Evolutionary conservation across 495 filamentous ascomycete species (phyloP).

Genomic region (Penicillium atrosanguineum): DNA sequence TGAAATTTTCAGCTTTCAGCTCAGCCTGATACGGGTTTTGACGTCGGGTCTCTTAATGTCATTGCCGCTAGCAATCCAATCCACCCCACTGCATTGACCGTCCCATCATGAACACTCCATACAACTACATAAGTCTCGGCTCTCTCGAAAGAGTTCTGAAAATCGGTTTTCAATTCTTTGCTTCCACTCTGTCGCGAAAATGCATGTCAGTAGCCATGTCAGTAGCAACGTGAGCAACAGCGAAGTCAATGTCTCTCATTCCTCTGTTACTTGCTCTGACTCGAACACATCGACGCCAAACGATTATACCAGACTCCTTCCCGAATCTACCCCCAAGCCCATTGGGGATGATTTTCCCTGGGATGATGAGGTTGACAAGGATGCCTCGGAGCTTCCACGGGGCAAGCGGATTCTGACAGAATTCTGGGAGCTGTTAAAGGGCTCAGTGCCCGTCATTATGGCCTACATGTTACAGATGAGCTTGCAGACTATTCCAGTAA

Average conservation of each 20-base stretch:
- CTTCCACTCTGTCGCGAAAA: not conserved
- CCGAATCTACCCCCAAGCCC: not conserved
- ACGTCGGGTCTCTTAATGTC: not conserved
- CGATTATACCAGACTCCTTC: not conserved
- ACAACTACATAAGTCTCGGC: not conserved
- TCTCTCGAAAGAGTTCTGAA: not conserved
- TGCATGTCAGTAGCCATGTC: not conserved
- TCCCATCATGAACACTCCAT: not conserved
- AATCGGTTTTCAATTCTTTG: not conserved
- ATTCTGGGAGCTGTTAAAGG: slow-evolving; percentile 64
- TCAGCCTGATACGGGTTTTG: not conserved
- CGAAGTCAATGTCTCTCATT: not conserved
- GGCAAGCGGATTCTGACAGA: slow-evolving; percentile 51
- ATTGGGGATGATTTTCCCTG: not conserved
- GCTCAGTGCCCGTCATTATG: slow-evolving; percentile 77
- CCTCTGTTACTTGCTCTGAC: not conserved
- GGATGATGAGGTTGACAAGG: not conserved
- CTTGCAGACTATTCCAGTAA: slow-evolving; percentile 78
- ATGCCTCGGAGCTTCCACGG: not conserved
- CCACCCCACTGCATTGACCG: not conserved
- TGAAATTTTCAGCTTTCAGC: not conserved
- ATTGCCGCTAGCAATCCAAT: not conserved
- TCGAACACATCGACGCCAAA: not conserved
- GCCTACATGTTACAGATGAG: slow-evolving; percentile 90
- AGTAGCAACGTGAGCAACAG: not conserved